A percentile compares a stretch with the other conserved stretches of the same genome.
Evolutionary conservation across 257 asterid genomes (phyloP).

Genomic region (Salvia miltiorrhiza): DNA sequence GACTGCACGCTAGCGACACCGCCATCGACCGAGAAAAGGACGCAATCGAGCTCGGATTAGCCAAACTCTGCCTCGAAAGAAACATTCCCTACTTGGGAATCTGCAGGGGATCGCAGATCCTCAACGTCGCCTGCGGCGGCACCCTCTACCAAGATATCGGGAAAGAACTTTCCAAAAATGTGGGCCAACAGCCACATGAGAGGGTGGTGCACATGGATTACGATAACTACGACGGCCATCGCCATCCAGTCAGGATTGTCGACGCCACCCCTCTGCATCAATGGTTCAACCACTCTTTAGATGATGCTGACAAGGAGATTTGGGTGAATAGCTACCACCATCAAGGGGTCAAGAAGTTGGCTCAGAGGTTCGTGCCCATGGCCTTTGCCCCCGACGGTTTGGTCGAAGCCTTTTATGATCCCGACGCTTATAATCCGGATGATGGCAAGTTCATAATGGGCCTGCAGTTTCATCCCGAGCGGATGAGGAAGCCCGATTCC

Average conservation of each 20-base stretch:
- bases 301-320: constrained; percentile 46
- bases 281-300: constrained; percentile 69
- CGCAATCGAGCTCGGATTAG: constrained; percentile 68
- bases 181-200: constrained; percentile 4
- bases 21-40: constrained; percentile 77
- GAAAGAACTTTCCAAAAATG: constrained; percentile 39
- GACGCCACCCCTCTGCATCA: constrained; percentile 62
- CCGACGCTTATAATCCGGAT: constrained; percentile 69
- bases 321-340: constrained; percentile 86
- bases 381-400: constrained; percentile 86
- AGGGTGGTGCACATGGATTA: constrained; percentile 64
- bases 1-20: constrained; percentile 63
- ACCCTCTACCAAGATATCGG: constrained; percentile 81
- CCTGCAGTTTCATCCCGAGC: constrained; percentile 91
- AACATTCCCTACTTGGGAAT: constrained; percentile 86
- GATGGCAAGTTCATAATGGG: constrained; percentile 94
- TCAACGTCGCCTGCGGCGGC: constrained; percentile 92
- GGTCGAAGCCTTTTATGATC: constrained; percentile 86
- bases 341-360: constrained; percentile 81
- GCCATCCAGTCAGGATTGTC: constrained; percentile 53
- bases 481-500: constrained; percentile 59
- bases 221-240: constrained; percentile 70
- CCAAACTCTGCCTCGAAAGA: constrained; percentile 79
- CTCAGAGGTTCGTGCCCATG: constrained; percentile 86
- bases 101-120: constrained; percentile 86